A percentile compares a stretch with the other conserved stretches of the same genome.
These are phyloP conservation scores for Cenchrus americanus DNA, from an alignment of 176 grass and related monocot species.

Conservation along the genomic window DNA sequence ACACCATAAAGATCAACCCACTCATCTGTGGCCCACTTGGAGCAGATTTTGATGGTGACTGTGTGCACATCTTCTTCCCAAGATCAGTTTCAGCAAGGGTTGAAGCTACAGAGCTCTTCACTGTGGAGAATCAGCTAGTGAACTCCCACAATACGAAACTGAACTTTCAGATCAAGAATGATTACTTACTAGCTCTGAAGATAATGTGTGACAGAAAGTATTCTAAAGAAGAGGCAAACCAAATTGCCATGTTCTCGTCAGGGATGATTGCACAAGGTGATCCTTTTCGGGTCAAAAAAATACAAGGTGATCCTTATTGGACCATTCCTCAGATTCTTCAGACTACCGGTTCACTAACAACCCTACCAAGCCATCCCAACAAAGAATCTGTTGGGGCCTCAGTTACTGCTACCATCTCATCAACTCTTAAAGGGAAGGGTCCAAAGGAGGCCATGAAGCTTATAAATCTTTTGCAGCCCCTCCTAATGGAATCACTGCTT, in stretches of 20 bases:
- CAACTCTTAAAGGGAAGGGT: slow-evolving; percentile 39
- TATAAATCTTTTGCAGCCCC: slow-evolving; percentile 64
- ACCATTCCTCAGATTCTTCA: slow-evolving; percentile 52
- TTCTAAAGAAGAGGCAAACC: slow-evolving; percentile 43
- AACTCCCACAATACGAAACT: slow-evolving; percentile 65
- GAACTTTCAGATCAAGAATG: slow-evolving; percentile 67
- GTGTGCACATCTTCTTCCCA: slow-evolving; percentile 73
- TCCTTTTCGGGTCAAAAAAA: neutral
- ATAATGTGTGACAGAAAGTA: slow-evolving; percentile 39
- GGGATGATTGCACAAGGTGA: slow-evolving; percentile 35
- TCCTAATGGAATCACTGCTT: slow-evolving; percentile 64
- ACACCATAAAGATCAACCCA: slow-evolving; percentile 72
- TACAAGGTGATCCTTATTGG: slow-evolving; percentile 21
- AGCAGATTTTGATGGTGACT: slow-evolving; percentile 80
- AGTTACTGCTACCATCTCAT: slow-evolving; percentile 43
- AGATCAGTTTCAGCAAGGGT: slow-evolving; percentile 63
- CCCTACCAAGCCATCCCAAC: slow-evolving; percentile 29
- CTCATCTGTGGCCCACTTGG: slow-evolving; percentile 68
- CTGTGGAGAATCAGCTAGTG: slow-evolving; percentile 62
- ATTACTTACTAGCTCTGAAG: slow-evolving; percentile 63
- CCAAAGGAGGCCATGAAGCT: slow-evolving; percentile 51
- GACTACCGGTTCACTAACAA: slow-evolving; percentile 15
- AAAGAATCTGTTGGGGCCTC: slow-evolving; percentile 39
- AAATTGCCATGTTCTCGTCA: slow-evolving; percentile 58
- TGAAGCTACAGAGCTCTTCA: slow-evolving; percentile 65